Evolutionary conservation across 2,329 filamentous ascomycete genomes (phyloP).

Genomic region (Sphaerulina vaccinii): DNA sequence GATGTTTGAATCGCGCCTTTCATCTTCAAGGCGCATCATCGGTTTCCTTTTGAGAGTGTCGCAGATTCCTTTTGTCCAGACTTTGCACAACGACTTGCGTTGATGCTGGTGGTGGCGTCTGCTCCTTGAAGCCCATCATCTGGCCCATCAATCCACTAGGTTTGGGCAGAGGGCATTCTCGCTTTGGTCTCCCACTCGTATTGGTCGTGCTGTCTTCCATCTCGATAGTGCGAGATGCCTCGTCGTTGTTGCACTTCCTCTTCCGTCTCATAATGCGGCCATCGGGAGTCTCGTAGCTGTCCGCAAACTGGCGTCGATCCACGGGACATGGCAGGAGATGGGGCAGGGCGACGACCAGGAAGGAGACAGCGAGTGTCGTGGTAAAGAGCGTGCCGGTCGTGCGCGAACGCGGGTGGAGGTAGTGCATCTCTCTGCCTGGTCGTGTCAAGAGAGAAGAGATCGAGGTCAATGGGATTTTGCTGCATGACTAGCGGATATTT

Average conservation of each 20-base stretch:
- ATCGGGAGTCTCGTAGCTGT: constrained; percentile 48
- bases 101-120: constrained; percentile 29
- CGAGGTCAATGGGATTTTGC: background rate
- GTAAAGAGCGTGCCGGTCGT: constrained; percentile 94
- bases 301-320: constrained; percentile 69
- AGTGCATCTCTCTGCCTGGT: constrained; percentile 28
- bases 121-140: constrained; percentile 65
- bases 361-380: constrained; percentile 83
- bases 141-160: constrained; percentile 75
- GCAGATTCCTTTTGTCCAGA: constrained; percentile 20
- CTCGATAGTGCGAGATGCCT: constrained; percentile 6
- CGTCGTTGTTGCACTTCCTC: constrained; percentile 31
- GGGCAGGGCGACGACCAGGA: constrained; percentile 87
- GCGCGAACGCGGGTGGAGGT: constrained; percentile 89
- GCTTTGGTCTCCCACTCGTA: constrained; percentile 40
- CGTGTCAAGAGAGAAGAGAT: background rate
- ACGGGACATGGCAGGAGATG: constrained; percentile 90
- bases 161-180: constrained; percentile 92
- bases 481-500: background rate
- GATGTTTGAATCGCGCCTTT: no score
- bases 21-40: background rate
- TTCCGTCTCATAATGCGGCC: constrained; percentile 44
- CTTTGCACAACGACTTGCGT: constrained; percentile 32
- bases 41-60: background rate
- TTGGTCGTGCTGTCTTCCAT: constrained; percentile 6